Evolutionary conservation across 139 green algal genomes (phyloP).

Genomic region (Chlamydomonas sphaeroides): DNA sequence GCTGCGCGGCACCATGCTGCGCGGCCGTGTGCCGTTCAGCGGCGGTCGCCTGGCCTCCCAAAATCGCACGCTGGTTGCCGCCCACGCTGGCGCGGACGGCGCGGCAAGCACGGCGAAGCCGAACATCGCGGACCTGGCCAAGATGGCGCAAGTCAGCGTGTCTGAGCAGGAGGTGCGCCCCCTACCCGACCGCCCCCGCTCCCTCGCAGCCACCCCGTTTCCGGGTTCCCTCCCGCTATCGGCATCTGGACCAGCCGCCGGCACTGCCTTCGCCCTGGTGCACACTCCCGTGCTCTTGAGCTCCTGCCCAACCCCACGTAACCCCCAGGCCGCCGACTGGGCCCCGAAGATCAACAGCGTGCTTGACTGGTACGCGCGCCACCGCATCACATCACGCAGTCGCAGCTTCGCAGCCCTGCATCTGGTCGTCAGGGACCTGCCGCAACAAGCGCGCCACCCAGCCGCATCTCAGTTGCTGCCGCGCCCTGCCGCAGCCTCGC

Average conservation of each 20-base stretch:
- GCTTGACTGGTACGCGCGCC: slow-evolving; percentile 72
- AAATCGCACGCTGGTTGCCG: background rate
- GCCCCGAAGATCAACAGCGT: slow-evolving; percentile 75
- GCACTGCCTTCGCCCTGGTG: too few relatives aligned
- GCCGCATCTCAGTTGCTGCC: too few relatives aligned
- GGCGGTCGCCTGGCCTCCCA: background rate
- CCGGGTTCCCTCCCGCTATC: too few relatives aligned
- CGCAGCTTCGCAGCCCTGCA: too few relatives aligned
- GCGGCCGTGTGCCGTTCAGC: slow-evolving; percentile 16
- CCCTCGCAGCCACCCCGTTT: too few relatives aligned
- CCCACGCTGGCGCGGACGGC: background rate
- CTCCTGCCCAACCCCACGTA: background rate
- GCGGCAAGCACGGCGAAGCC: slow-evolving; percentile 25
- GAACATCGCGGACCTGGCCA: slow-evolving; percentile 70
- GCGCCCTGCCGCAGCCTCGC: too few relatives aligned
- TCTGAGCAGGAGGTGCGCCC: slow-evolving; percentile 67
- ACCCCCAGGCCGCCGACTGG: slow-evolving; percentile 69
- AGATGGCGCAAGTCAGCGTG: slow-evolving; percentile 70
- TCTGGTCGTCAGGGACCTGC: too few relatives aligned
- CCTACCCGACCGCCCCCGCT: too few relatives aligned
- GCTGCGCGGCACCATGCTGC: background rate
- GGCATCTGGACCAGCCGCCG: too few relatives aligned
- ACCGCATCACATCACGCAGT: too few relatives aligned
- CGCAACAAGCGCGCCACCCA: background rate
- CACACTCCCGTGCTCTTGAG: too few relatives aligned